Evolutionary conservation across 352 stramenopile species (phyloP).

Genomic region (Blastocystis sp.): DNA sequence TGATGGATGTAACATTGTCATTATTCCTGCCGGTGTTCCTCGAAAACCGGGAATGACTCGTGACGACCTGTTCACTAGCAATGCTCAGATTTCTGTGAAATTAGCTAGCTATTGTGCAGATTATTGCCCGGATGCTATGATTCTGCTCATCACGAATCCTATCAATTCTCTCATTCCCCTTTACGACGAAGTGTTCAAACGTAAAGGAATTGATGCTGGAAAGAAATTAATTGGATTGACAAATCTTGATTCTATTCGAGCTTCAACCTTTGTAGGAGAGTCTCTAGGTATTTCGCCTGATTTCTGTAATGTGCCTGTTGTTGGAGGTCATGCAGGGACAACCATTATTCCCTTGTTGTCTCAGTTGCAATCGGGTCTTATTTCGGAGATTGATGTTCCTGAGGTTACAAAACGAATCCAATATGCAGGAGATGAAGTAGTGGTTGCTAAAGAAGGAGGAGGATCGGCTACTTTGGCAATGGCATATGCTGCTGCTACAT

Average conservation of each 20-base stretch:
- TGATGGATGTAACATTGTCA: conserved; percentile 87
- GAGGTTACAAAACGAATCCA: conserved; percentile 92
- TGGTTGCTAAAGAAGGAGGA: conserved; percentile 83
- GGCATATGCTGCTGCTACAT: conserved; percentile 94
- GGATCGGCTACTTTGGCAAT: conserved; percentile 97
- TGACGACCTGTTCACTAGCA: conserved; percentile 91
- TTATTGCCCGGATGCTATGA: conserved; percentile 88
- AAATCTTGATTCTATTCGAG: conserved; percentile 47
- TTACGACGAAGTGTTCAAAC: conserved; percentile 95
- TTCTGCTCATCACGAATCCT: conserved; percentile 97
- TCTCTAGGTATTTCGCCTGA: conserved; percentile 69
- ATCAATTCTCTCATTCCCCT: conserved; percentile 99
- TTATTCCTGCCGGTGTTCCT: conserved; percentile 98
- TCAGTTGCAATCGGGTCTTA: conserved; percentile 73
- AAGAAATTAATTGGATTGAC: conserved; percentile 50
- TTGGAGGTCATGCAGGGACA: conserved; percentile 95
- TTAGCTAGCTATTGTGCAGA: conserved; percentile 86
- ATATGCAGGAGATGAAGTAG: conserved; percentile 91
- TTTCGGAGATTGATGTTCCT: conserved; percentile 72
- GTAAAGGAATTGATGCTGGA: conserved; percentile 74
- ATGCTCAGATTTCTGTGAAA: conserved; percentile 90
- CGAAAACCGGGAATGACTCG: conserved; percentile 94
- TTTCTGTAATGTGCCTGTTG: conserved; percentile 84
- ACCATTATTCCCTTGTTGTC: conserved; percentile 98
- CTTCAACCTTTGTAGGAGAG: conserved; percentile 6